Conservation (phyloP, 2,329 filamentous ascomycete species). For the Epichloe baconii region DNA sequence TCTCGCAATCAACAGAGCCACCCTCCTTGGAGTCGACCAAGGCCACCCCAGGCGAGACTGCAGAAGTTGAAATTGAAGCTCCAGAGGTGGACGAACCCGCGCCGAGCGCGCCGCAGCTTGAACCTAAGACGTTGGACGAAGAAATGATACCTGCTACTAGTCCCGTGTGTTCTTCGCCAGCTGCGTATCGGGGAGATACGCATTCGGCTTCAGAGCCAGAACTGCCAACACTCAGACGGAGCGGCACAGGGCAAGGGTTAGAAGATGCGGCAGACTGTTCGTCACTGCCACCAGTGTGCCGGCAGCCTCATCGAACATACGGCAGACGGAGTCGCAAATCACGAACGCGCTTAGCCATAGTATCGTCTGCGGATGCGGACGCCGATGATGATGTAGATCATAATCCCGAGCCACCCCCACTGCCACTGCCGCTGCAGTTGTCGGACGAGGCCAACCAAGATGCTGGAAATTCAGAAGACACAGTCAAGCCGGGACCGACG, state of each 20-base stretch:
- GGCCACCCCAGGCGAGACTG: slow-evolving; percentile 18
- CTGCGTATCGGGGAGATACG: slow-evolving; percentile 10
- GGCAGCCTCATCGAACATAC: slow-evolving; percentile 3
- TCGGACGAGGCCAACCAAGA: background rate
- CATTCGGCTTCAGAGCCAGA: slow-evolving; percentile 19
- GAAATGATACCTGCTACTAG: slow-evolving; percentile 28
- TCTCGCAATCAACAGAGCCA: slow-evolving; percentile 13
- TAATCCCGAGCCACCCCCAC: background rate
- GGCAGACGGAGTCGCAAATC: background rate
- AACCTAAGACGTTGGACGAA: slow-evolving; percentile 13
- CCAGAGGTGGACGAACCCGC: background rate
- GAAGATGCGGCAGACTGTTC: slow-evolving; percentile 14
- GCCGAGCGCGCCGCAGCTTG: background rate
- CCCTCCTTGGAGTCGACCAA: slow-evolving; percentile 18
- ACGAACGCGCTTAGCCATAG: background rate
- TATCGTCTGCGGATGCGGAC: slow-evolving; percentile 3
- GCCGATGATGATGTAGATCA: background rate
- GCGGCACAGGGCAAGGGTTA: slow-evolving; percentile 9
- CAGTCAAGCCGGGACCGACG: background rate
- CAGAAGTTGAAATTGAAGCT: slow-evolving; percentile 1
- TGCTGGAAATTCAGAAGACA: background rate
- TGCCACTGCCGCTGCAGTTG: background rate
- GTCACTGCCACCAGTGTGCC: slow-evolving; percentile 14
- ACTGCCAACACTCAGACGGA: slow-evolving; percentile 17
- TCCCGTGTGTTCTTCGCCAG: slow-evolving; percentile 19